These are phyloP conservation scores for Lecanosticta acicola DNA, from an alignment of 2,329 filamentous ascomycete genomes.

Conservation along the genomic window DNA sequence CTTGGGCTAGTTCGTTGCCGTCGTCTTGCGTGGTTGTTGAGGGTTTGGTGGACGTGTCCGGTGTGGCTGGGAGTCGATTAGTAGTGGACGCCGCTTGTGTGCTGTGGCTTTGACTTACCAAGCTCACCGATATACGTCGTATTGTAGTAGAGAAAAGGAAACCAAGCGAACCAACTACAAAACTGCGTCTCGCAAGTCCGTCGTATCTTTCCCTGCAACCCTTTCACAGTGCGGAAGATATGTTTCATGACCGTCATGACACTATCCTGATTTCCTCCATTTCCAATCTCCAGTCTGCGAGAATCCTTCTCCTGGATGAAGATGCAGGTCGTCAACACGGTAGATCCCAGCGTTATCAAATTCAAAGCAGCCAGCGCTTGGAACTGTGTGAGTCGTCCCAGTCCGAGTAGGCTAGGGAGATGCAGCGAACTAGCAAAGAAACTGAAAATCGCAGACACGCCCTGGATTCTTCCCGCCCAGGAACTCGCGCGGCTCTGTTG, in stretches of 20 bases:
- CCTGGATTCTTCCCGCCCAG: slow-evolving; percentile 15
- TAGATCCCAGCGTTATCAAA: slow-evolving; percentile 15
- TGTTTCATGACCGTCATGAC: slow-evolving; percentile 9
- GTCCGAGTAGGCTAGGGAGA: slow-evolving; percentile 10
- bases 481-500: slow-evolving; percentile 14
- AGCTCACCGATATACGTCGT: slow-evolving; percentile 22
- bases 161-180: slow-evolving; percentile 18
- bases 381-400: slow-evolving; percentile 14
- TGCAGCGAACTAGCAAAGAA: slow-evolving; percentile 17
- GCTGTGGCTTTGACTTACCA: slow-evolving; percentile 5
- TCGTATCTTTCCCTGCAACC: slow-evolving; percentile 11
- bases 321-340: slow-evolving; percentile 13
- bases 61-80: background rate
- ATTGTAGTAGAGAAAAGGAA: slow-evolving; percentile 20
- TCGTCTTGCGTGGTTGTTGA: too few species aligned
- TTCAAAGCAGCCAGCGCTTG: slow-evolving; percentile 16
- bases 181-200: slow-evolving; percentile 16
- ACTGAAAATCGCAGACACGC: slow-evolving; percentile 13
- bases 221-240: slow-evolving; percentile 10
- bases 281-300: slow-evolving; percentile 1
- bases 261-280: slow-evolving; percentile 1
- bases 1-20: slow-evolving; percentile 17
- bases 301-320: slow-evolving; percentile 16
- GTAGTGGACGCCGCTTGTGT: background rate
- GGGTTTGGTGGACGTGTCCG: slow-evolving; percentile 1